A percentile compares a stretch with the other conserved stretches of the same genome.
phyloP scores from a whole-genome alignment of 495 filamentous ascomycete species.

The Penicillium odoratum region DNA sequence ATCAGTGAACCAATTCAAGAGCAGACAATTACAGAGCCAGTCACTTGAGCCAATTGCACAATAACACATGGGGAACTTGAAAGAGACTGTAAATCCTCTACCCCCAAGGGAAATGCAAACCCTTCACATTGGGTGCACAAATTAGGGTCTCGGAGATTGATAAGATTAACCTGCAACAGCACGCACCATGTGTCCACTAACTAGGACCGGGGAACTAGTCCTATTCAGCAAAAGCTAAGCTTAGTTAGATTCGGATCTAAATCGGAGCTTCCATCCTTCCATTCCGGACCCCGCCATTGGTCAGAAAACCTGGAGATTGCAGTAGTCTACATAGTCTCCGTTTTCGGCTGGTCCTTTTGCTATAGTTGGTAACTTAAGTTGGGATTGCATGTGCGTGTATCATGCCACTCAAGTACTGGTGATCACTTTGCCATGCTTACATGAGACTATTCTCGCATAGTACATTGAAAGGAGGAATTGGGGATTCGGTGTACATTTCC shows the following conservation, averaged over 20 bases:
- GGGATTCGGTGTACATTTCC: neutral
- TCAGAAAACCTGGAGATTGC: neutral
- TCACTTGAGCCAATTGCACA: too few relatives aligned
- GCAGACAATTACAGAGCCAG: too few relatives aligned
- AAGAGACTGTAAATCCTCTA: neutral
- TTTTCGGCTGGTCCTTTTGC: constrained; percentile 1
- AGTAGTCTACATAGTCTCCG: constrained; percentile 3
- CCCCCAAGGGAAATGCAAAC: neutral
- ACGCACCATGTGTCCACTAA: constrained; percentile 7
- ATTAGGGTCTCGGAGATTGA: constrained; percentile 14
- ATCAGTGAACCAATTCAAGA: too few relatives aligned
- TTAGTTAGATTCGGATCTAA: neutral
- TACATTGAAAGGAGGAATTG: neutral
- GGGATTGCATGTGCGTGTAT: too few relatives aligned
- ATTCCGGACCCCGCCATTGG: neutral
- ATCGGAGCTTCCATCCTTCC: constrained; percentile 5
- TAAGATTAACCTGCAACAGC: constrained; percentile 14
- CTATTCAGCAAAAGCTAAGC: neutral
- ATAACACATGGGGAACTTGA: too few relatives aligned
- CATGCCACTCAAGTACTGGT: too few relatives aligned
- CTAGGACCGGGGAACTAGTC: neutral
- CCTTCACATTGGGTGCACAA: neutral
- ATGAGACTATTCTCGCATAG: too few relatives aligned
- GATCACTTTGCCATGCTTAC: too few relatives aligned
- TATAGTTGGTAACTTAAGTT: neutral